phyloP scores from a whole-genome alignment of 306 rosid species.

The Castanea crenata region DNA sequence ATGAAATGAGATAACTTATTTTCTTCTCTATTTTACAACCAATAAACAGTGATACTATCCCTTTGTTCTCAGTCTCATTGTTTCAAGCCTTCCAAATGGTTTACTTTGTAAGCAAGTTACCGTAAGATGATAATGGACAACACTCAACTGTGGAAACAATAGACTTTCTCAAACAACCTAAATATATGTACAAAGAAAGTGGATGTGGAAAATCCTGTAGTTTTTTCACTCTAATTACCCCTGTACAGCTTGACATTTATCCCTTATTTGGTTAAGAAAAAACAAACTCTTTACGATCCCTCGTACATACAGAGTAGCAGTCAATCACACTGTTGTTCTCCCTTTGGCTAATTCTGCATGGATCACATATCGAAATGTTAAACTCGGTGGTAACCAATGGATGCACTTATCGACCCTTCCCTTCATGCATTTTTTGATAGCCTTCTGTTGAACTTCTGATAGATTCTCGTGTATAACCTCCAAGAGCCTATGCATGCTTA shows the following conservation, averaged over 20 bases:
- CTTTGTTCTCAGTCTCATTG: no score
- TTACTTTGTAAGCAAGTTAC: no score
- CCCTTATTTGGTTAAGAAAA: neutral
- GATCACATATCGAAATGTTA: constrained; percentile 29
- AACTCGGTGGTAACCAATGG: constrained; percentile 32
- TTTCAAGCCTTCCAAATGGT: no score
- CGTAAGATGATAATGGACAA: no score
- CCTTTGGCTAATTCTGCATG: constrained; percentile 23
- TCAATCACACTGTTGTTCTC: neutral
- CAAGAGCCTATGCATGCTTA: constrained; percentile 21
- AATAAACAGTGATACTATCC: no score
- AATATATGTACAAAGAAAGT: no score
- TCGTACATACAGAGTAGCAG: neutral
- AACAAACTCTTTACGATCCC: neutral
- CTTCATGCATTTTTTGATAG: constrained; percentile 2
- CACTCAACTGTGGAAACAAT: no score
- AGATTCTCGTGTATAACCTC: constrained; percentile 24
- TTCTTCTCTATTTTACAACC: no score
- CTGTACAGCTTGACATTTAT: neutral
- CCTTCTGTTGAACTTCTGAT: constrained; percentile 17
- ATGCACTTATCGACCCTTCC: constrained; percentile 17
- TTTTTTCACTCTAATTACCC: neutral
- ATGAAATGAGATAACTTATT: no score
- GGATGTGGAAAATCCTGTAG: neutral
- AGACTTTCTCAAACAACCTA: no score